Conservation (phyloP, 331 rosid species). For the Quercus lobata region DNA sequence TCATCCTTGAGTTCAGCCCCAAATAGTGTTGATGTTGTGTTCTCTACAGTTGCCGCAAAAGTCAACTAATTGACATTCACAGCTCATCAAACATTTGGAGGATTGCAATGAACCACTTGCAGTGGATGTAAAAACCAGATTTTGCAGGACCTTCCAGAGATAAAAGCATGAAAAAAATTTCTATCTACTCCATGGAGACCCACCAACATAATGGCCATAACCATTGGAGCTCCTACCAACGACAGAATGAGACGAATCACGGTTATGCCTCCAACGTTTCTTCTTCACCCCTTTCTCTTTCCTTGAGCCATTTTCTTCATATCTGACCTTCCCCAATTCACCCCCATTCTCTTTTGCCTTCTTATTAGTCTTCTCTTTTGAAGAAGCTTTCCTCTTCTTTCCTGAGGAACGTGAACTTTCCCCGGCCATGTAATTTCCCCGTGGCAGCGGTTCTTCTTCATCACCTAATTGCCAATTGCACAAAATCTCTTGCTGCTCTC, state of each 20-base stretch:
- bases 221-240: constrained; percentile 10
- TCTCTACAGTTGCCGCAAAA: neutral
- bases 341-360: constrained; percentile 39
- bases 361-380: constrained; percentile 45
- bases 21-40: neutral
- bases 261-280: constrained; percentile 32
- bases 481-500: constrained; percentile 43
- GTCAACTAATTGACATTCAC: neutral
- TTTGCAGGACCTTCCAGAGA: neutral
- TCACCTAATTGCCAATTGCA: constrained; percentile 76
- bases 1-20: neutral
- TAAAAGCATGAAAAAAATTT: neutral
- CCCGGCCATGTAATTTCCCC: constrained; percentile 31
- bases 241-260: neutral
- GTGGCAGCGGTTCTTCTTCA: constrained; percentile 78
- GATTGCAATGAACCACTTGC: neutral
- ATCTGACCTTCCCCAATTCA: constrained; percentile 12
- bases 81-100: neutral
- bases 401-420: constrained; percentile 35
- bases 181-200: constrained; percentile 26
- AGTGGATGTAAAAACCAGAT: neutral
- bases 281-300: constrained; percentile 37
- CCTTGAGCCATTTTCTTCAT: constrained; percentile 36
- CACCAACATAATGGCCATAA: constrained; percentile 14
- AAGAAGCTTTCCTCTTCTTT: constrained; percentile 55